A percentile compares a stretch with the other conserved stretches of the same genome.
Conservation (phyloP, 2,329 filamentous ascomycete species). For the Epicoccum sorghinum region DNA sequence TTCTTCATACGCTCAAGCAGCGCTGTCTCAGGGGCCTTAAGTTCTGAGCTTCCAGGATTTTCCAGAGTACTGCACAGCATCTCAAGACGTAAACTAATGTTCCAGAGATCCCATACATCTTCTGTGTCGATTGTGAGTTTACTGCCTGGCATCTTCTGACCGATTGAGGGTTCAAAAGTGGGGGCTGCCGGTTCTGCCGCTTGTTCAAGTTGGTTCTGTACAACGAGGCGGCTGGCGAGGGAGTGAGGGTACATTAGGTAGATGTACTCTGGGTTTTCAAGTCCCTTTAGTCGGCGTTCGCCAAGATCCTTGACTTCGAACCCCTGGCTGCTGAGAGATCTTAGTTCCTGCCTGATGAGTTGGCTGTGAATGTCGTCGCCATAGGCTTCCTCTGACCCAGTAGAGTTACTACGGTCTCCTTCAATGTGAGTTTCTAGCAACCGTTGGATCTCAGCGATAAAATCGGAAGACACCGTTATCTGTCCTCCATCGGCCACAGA, state of each 20-base stretch:
- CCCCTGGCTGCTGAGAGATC: slow-evolving; percentile 84
- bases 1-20: slow-evolving; percentile 76
- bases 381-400: slow-evolving; percentile 74
- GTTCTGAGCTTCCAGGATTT: slow-evolving; percentile 63
- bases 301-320: slow-evolving; percentile 98
- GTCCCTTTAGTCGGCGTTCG: slow-evolving; percentile 91
- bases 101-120: slow-evolving; percentile 88
- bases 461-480: slow-evolving; percentile 95
- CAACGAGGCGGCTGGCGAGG: slow-evolving; percentile 77
- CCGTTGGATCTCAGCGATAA: slow-evolving; percentile 93
- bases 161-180: slow-evolving; percentile 56
- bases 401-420: slow-evolving; percentile 71
- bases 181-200: slow-evolving; percentile 49
- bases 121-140: slow-evolving; percentile 81
- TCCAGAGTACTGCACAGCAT: slow-evolving; percentile 93
- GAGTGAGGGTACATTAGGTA: slow-evolving; percentile 95
- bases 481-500: slow-evolving; percentile 95
- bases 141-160: slow-evolving; percentile 66
- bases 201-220: slow-evolving; percentile 63
- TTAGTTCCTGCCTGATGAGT: slow-evolving; percentile 84
- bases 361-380: slow-evolving; percentile 76
- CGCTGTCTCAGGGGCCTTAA: slow-evolving; percentile 82
- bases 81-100: slow-evolving; percentile 84
- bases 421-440: slow-evolving; percentile 90
- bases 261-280: slow-evolving; percentile 95